These are phyloP conservation scores for Physaria fendleri DNA, from an alignment of 345 rosid genomes.

Conservation along the genomic window DNA sequence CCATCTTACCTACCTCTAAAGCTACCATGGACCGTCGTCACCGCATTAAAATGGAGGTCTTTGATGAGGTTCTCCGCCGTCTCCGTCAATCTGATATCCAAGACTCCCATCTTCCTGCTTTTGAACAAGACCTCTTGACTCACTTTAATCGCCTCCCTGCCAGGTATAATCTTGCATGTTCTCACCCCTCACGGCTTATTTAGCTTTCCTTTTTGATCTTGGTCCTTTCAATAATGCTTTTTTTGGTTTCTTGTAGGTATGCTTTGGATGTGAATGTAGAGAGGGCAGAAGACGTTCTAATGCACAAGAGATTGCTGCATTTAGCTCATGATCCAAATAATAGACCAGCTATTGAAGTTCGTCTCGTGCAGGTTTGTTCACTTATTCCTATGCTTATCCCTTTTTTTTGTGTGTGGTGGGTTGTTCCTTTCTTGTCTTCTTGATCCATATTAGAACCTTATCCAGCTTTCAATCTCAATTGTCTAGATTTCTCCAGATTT, in stretches of 20 bases:
- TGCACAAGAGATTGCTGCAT: slow-evolving; percentile 44
- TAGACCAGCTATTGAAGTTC: slow-evolving; percentile 33
- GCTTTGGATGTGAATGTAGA: slow-evolving; percentile 97
- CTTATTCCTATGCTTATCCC: background rate
- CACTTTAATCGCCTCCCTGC: slow-evolving; percentile 92
- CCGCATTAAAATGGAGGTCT: slow-evolving; percentile 59
- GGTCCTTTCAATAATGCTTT: background rate
- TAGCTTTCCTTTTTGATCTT: too few relatives aligned
- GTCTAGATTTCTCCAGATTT: background rate
- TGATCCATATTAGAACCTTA: too few relatives aligned
- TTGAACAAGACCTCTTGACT: slow-evolving; percentile 79
- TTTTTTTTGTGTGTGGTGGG: background rate
- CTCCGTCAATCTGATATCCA: slow-evolving; percentile 44
- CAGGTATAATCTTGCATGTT: too few relatives aligned
- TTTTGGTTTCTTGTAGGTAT: slow-evolving; percentile 41
- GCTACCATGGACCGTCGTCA: slow-evolving; percentile 43
- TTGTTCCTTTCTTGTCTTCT: too few relatives aligned
- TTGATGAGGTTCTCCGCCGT: slow-evolving; percentile 63
- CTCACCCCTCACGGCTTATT: too few relatives aligned
- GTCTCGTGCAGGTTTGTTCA: slow-evolving; percentile 51
- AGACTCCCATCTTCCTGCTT: slow-evolving; percentile 55
- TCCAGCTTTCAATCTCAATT: too few relatives aligned
- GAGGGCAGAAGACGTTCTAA: slow-evolving; percentile 91
- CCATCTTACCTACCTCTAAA: slow-evolving; percentile 32
- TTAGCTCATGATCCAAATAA: slow-evolving; percentile 25